phyloP scores from a whole-genome alignment of 495 filamentous ascomycete genomes.

The Astrocystis sublimbata region DNA sequence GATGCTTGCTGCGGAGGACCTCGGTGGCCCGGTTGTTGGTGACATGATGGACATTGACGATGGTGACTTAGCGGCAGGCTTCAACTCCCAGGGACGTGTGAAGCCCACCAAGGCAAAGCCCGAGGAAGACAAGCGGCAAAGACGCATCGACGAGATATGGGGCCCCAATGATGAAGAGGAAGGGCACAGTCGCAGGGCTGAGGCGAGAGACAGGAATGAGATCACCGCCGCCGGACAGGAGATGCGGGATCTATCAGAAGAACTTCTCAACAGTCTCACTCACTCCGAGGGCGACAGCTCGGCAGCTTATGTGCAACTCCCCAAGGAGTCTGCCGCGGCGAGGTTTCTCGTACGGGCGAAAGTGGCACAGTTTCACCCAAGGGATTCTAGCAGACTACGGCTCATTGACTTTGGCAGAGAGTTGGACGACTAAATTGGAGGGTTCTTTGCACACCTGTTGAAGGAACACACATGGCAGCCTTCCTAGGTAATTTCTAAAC shows the following conservation, averaged over 20 bases:
- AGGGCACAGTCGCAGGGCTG: constrained; percentile 24
- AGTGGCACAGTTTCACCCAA: constrained; percentile 83
- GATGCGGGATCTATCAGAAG: constrained; percentile 65
- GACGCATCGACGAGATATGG: constrained; percentile 75
- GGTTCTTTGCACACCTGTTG: background rate
- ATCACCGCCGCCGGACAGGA: constrained; percentile 64
- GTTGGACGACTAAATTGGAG: constrained; percentile 57
- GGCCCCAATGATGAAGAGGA: constrained; percentile 35
- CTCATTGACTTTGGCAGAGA: constrained; percentile 84
- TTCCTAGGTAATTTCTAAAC: background rate
- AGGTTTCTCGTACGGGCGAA: constrained; percentile 82
- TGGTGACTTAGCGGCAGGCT: constrained; percentile 63
- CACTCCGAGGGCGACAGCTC: constrained; percentile 59
- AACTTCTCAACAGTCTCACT: constrained; percentile 59
- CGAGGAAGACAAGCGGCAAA: constrained; percentile 56
- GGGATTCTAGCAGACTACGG: constrained; percentile 72
- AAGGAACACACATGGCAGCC: background rate
- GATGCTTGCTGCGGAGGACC: constrained; percentile 84
- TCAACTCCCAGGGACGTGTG: constrained; percentile 68
- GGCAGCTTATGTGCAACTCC: constrained; percentile 65
- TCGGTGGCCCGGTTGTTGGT: constrained; percentile 83
- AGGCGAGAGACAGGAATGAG: constrained; percentile 45
- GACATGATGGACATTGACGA: constrained; percentile 64
- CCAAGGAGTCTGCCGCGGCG: constrained; percentile 76
- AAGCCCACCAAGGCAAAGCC: constrained; percentile 58